Conservation (phyloP, 257 asterid genomes). For the Rubia yunnanensis region DNA sequence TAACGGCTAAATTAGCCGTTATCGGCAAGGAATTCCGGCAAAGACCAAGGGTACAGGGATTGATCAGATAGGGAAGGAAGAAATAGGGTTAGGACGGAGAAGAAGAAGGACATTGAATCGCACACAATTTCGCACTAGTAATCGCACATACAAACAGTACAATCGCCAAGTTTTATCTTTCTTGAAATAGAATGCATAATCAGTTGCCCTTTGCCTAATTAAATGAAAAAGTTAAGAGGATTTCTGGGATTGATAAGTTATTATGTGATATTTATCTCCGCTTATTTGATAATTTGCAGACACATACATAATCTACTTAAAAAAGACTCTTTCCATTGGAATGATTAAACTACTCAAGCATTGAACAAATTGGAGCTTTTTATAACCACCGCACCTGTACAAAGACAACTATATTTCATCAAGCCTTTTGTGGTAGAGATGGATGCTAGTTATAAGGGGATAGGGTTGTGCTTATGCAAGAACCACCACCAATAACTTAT, state of each 20-base stretch:
- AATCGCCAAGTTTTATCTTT: too few relatives aligned
- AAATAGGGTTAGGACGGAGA: too few relatives aligned
- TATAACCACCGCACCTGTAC: background rate
- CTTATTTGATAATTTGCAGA: background rate
- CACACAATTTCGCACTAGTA: too few relatives aligned
- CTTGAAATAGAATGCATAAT: background rate
- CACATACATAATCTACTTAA: background rate
- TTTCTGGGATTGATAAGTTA: background rate
- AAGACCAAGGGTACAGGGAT: too few relatives aligned
- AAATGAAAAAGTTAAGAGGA: background rate
- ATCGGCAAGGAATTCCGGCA: too few relatives aligned
- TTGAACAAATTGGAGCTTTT: background rate
- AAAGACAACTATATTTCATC: background rate
- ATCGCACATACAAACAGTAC: too few relatives aligned
- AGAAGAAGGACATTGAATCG: too few relatives aligned
- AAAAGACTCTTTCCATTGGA: background rate
- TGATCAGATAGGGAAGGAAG: too few relatives aligned
- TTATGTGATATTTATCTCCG: background rate
- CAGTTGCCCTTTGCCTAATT: background rate
- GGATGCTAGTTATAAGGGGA: background rate
- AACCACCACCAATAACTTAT: too few relatives aligned
- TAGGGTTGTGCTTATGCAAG: background rate
- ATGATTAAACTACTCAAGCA: background rate
- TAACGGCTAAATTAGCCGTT: too few relatives aligned
- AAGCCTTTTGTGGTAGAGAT: background rate